phyloP scores from a whole-genome alignment of 441 rosid species.

The Oxalis stricta region DNA sequence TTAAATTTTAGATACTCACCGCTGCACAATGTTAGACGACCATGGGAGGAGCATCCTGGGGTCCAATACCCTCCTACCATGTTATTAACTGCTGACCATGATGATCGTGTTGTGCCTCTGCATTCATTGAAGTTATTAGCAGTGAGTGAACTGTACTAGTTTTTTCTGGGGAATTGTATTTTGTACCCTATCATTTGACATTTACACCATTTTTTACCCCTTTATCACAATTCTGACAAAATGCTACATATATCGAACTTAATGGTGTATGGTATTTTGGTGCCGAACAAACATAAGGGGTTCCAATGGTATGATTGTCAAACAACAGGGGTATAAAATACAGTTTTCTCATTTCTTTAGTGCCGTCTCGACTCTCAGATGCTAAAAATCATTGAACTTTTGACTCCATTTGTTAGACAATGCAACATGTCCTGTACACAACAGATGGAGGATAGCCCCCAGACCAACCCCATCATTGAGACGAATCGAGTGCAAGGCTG shows the following conservation, averaged over 20 bases:
- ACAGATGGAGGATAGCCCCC: constrained; percentile 81
- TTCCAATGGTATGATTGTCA: too few species aligned
- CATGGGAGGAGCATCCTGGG: constrained; percentile 54
- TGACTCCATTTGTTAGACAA: constrained; percentile 35
- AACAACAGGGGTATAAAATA: too few species aligned
- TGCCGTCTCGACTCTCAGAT: not conserved
- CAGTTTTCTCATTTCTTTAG: too few species aligned
- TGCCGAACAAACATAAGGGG: too few species aligned
- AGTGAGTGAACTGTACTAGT: too few species aligned
- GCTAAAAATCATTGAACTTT: not conserved
- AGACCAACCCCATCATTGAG: constrained; percentile 79
- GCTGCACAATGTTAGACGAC: constrained; percentile 76
- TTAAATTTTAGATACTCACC: constrained; percentile 68
- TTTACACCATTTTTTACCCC: not conserved
- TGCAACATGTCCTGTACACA: constrained; percentile 64
- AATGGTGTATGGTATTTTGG: too few species aligned
- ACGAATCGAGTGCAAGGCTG: constrained; percentile 82
- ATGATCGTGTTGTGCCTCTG: constrained; percentile 87
- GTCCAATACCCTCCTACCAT: constrained; percentile 81
- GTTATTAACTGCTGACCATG: constrained; percentile 95
- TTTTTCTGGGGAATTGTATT: not conserved
- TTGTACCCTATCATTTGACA: not conserved
- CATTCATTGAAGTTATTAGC: constrained; percentile 83
- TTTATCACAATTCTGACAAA: too few species aligned
- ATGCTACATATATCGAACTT: too few species aligned